Evolutionary conservation across 148 eudicot genomes (phyloP).

Genomic region (Silene uniflora): DNA sequence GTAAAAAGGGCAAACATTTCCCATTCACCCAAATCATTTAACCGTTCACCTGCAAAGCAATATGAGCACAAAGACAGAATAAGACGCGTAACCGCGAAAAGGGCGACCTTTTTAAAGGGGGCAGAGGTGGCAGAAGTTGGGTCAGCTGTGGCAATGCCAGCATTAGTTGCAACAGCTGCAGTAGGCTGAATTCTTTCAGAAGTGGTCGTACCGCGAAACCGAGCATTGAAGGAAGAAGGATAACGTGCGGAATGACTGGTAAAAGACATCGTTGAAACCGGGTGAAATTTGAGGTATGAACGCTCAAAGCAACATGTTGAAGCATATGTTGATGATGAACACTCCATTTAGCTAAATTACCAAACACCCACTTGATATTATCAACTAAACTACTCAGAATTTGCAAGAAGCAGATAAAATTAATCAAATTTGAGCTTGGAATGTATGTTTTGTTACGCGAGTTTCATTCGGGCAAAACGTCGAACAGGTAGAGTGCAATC

Average conservation of each 20-base stretch:
- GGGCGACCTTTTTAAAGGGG: constrained; percentile 25
- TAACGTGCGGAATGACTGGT: neutral
- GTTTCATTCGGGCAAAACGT: constrained; percentile 18
- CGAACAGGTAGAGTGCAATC: constrained; percentile 19
- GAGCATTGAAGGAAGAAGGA: constrained; percentile 1
- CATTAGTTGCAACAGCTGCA: constrained; percentile 11
- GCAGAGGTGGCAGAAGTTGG: constrained; percentile 4
- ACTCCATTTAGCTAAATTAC: constrained; percentile 21
- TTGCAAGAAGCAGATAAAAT: neutral
- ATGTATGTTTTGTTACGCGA: neutral
- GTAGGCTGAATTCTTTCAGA: neutral
- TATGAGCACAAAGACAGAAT: neutral
- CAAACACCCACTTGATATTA: neutral
- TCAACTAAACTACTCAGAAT: neutral
- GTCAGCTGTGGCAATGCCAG: constrained; percentile 4
- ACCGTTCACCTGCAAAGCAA: neutral
- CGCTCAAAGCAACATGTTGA: constrained; percentile 8
- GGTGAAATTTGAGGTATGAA: constrained; percentile 10
- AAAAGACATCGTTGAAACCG: constrained; percentile 16
- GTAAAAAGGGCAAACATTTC: no score
- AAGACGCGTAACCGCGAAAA: neutral
- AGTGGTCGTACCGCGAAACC: constrained; percentile 7
- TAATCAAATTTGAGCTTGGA: neutral
- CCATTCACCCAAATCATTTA: neutral
- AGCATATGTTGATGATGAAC: constrained; percentile 19